Conservation (phyloP, 192 early-diverging fungal genomes). For the Coemansia brasiliensis region DNA sequence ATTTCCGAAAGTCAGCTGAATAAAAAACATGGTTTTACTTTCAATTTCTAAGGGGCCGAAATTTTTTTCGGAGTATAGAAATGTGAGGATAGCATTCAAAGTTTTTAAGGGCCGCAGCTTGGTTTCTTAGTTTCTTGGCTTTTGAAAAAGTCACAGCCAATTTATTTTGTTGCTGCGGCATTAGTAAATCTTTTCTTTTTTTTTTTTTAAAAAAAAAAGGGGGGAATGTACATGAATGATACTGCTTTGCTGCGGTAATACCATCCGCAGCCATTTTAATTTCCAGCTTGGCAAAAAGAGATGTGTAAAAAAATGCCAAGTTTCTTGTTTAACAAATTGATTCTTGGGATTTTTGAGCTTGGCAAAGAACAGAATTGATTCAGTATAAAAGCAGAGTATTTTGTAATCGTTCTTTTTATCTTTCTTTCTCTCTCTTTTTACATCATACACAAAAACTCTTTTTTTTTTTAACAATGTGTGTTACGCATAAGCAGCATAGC, state of each 20-base stretch:
- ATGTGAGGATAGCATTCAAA: too few relatives aligned
- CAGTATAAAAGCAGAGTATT: neutral
- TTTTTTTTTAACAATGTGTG: conserved; percentile 1
- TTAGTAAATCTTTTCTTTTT: too few relatives aligned
- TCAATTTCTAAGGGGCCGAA: too few relatives aligned
- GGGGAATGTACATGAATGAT: too few relatives aligned
- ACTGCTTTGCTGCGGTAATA: conserved; percentile 1
- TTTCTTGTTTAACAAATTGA: conserved; percentile 5
- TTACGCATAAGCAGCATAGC: conserved; percentile 19
- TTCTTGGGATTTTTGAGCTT: neutral
- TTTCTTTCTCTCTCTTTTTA: conserved; percentile 7
- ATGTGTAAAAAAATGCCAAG: too few relatives aligned
- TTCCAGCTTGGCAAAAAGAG: conserved; percentile 1
- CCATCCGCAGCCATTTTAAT: conserved; percentile 9
- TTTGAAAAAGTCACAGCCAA: too few relatives aligned
- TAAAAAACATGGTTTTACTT: too few relatives aligned
- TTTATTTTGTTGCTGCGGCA: too few relatives aligned
- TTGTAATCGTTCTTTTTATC: neutral
- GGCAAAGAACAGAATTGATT: neutral
- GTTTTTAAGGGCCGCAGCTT: conserved; percentile 4
- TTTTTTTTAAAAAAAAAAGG: too few relatives aligned
- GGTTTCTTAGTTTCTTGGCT: neutral
- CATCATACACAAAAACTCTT: neutral
- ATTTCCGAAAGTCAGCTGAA: too few relatives aligned
- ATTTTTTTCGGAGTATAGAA: too few relatives aligned